Base-by-base conservation (phyloP, 352 stramenopile genomes). In the Blastocystis sp. region DNA sequence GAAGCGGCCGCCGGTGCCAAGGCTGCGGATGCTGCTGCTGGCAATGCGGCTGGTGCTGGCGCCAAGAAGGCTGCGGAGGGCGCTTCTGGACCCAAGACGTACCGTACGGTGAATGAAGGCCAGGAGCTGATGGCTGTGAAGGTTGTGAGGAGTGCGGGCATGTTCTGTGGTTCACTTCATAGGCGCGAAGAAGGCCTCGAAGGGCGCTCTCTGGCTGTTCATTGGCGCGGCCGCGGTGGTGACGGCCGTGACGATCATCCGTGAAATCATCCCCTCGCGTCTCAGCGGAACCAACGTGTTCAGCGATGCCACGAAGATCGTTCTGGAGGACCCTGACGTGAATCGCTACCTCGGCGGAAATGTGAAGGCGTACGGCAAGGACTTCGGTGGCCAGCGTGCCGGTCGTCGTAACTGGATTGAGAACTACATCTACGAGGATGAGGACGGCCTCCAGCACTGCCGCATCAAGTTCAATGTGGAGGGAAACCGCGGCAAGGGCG, bases 391-490 rank as follows among this genome's bases (percentile, higher is more conserved):
- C n/a, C 64, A 70, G 38, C 69, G 71, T 43, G 88, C 86, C 52
- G 88, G 88, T 78, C 80, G 88, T 64, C 82, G 88, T 67, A 90
- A 90, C 84, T 82, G 62, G 76, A 84, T 90, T 23, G 80, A 89
- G 52, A 87, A 89, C 62, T 71, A 89, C 45, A 81, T 84, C 38
- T 90, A 88, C 76, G 79, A 86, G 61, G 88, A 90, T 52, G 64
- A 89, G 62, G 88, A 90, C 41, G 88, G 88, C 11, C 76, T 89
- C 38, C 88, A 89, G 77, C 80, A 84, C 87, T 90, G 74, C 60
- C 76, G 89, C 38, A 89, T 90, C 40, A 89, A 90, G 80, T 90
- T 90, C 78, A 90, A 90, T 64, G 71, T 90, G 19, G 87, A 90
- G 69, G 89, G 89, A 28, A 80, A 71, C 7, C 59, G 70, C 28